Conservation (phyloP, 2,329 filamentous ascomycete species). For the Curvularia lunata region DNA sequence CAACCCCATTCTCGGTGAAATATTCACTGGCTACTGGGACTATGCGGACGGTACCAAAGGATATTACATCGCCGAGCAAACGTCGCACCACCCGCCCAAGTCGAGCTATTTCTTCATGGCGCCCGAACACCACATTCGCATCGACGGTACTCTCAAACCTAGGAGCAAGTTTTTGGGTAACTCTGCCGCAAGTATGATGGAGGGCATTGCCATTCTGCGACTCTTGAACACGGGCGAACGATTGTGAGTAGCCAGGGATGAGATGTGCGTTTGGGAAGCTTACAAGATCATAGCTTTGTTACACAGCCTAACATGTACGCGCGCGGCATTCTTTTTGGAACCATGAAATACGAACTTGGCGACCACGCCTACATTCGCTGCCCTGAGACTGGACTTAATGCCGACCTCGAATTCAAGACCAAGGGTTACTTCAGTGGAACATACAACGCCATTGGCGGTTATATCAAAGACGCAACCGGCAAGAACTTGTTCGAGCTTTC, state of each 20-base stretch:
- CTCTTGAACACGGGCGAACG: slow-evolving; percentile 85
- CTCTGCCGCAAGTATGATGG: slow-evolving; percentile 97
- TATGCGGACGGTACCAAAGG: slow-evolving; percentile 81
- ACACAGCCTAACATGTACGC: slow-evolving; percentile 99
- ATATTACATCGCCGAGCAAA: slow-evolving; percentile 98
- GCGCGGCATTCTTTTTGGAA: slow-evolving; percentile 93
- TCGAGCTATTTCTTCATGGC: slow-evolving; percentile 99
- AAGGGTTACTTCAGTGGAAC: slow-evolving; percentile 97
- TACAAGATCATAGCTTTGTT: slow-evolving; percentile 67
- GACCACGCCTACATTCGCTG: slow-evolving; percentile 94
- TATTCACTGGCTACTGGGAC: slow-evolving; percentile 95
- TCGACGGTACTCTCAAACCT: slow-evolving; percentile 94
- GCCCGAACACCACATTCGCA: slow-evolving; percentile 89
- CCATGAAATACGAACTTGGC: slow-evolving; percentile 99
- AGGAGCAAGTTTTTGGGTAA: slow-evolving; percentile 95
- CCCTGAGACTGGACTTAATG: slow-evolving; percentile 82
- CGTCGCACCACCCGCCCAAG: slow-evolving; percentile 96
- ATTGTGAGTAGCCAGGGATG: slow-evolving; percentile 66
- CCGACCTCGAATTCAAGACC: slow-evolving; percentile 97
- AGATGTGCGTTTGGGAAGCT: slow-evolving; percentile 9
- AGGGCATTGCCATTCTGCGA: slow-evolving; percentile 86
- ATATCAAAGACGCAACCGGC: slow-evolving; percentile 84
- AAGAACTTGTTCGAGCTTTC: slow-evolving; percentile 88
- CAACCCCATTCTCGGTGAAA: slow-evolving; percentile 94
- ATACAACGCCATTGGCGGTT: slow-evolving; percentile 94